Base-by-base conservation (phyloP, 495 filamentous ascomycete genomes). In the Penicillium waksmanii region DNA sequence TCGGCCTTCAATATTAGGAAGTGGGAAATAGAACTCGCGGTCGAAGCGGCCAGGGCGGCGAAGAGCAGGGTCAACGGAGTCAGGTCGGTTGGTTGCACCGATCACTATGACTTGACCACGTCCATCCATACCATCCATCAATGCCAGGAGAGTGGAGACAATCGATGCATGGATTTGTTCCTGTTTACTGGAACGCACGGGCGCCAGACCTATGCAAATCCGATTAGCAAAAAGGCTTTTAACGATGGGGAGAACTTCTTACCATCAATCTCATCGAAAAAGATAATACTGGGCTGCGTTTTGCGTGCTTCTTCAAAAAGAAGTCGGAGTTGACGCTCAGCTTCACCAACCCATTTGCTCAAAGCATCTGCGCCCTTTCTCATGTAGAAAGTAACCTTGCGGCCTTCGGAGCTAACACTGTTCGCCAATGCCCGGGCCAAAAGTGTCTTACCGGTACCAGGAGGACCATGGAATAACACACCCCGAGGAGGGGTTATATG, bases 81-180 rank as follows among this genome's bases (percentile, higher is more conserved):
- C 97, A 38, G 95, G 95, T 63, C 95, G 83, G 79, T 98, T 98
- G 18, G 95, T 98, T 34, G 95, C 95, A 62, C 95, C 95, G 66
- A 98, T 98, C 34, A 98, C 93, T 61, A 98, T 96, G 50, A 98
- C 94, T 73, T 98, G 95, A 38, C 95, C 95, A 66, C 95, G 89
- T 48, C 93, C 94, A 66, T 98, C 95, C 96, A 98, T 98, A 60
- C 95, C 95, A 76, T 98, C 95, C 95, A 98, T 98, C 64, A 98
- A 77, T 12, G 95, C 96, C 55, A 98, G 77, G 33, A 98, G 73
- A 2, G 95, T 98, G 2, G 96, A 96, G 47, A 98, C 95, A 56
- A 98, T 98, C 15, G 94, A 97, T 13, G 96, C 91, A 77, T 98
- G 95, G 53, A 97, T 98, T 75, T 98, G 95, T 63, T 98, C 96